Evolutionary conservation across 2,329 filamentous ascomycete species (phyloP), one percentile per base, ranked within the genome.

Genomic region (Alternaria longipes): DNA sequence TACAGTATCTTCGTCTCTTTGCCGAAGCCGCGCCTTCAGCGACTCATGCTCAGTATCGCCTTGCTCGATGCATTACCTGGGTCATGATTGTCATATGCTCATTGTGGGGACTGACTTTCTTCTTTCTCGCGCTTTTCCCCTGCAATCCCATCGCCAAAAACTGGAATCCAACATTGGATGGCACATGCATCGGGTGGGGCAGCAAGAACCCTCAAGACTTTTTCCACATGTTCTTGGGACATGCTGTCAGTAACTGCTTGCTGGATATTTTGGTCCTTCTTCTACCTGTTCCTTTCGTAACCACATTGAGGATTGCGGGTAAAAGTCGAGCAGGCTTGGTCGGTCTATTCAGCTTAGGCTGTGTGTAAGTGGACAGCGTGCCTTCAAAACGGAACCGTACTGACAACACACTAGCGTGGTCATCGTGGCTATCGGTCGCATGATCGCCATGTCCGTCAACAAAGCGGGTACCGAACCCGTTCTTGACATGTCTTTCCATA

Each of bases 1-100:
- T 77, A 40, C 78, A 80, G 55, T 80, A 78, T 42, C 69, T 74
- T 16, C 76, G 78, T 12, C 66, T 80, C 8, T 79, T 78, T 60
- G 65, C 70, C 12, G 67, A 70, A 54, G 59, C 67, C 16, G 56
- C 69, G 9, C 53, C 62, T 1, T 63, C 60, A 9, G 64, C 58
- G 3, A 30, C 44, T n/a, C 59, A 59, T 3, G 5, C 52, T 2
- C 56, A 55, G 16, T 68, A 66, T 40, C 60, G 56, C 1, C 34
- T 67, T 6, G 71, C 74, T 2, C 64, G 66, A 4, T 60, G 56
- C 20, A 26, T 73, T 3, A 69, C 67, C 14, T 64, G 67, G 53
- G 32, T 34, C 18, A 50, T 76, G 22, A 69, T 78, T 46, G 56
- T 60, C 5, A 12, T 77, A 8, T 64, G 65, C 20, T 26, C 68